Evolutionary conservation across 2,329 filamentous ascomycete genomes (phyloP), one percentile per base, ranked within the genome.

Genomic region (Podosphaera leucotricha): DNA sequence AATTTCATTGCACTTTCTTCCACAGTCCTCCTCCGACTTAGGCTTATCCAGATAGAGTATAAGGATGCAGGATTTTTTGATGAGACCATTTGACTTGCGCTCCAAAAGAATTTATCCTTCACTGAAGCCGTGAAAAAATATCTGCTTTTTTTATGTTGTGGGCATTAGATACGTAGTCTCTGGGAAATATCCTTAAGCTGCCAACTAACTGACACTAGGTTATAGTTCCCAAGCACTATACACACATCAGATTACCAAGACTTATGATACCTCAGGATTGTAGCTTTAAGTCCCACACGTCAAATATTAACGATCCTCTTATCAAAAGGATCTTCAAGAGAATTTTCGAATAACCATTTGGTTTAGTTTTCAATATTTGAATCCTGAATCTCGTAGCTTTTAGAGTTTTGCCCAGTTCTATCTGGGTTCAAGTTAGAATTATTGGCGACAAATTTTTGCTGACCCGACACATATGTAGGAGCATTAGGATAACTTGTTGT

Each of bases 391-490:
- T 44, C 46, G 11, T 28, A 39, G 21, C 46, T 42, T 30, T 37
- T 35, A 21, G 37, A 38, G 11, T 38, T 42, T 16, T 46, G 47
- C 21, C 40, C 35, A 7, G 37, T 6, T 8, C 46, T 35, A 19
- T 24, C 22, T 10, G 47, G 44, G 42, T 44, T 48, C 6, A 48
- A n/a, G 28, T 28, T 49, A 15, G 46, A 46, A 19, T 41, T 46
- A 39, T 47, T 46, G 1, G 46, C 44, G n/a, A 45, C 45, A 36
- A 49, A 49, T 52, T 73, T 69, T 43, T 64, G 64, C 0, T 69
- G 60, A 3, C 67, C 64, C 2, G 65, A 63, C 46, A 72, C 69
- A 68, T 13, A 33, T n/a, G 28, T n/a, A 33, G 28, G 28, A 68
- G 2, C 8, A 41, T 26, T 16, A 10, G 26, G 38, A 41, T 13